Evolutionary conservation across 345 rosid species (phyloP), one percentile per base, ranked within the genome.

Genomic region (Mallotus nudiflorus): DNA sequence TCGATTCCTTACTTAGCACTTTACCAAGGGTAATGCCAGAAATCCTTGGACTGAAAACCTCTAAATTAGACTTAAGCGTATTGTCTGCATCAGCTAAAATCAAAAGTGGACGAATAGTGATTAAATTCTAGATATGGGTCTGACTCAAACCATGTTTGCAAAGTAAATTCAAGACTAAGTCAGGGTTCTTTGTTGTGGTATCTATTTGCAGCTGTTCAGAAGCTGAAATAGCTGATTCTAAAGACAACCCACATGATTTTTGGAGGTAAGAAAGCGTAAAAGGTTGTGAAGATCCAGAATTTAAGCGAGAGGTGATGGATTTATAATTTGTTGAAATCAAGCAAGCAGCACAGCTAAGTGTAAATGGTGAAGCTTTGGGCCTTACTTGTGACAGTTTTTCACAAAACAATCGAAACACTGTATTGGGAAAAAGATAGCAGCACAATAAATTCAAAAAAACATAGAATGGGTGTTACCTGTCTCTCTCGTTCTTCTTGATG

Each of bases 191-290:
- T 0, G 54, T 42, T 0, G 54, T 66, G 25, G 44, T 25, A 19
- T 73, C 66, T 25, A 57, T 46, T 12, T 8, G 33, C 9, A 62
- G 56, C 68, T 49, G 56, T 53, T 63, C 35, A 5, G 71, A 65
- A 65, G 57, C 75, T 42, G 62, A 24, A 56, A 45, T 19, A 28
- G 70, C 66, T 0, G 74, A 69, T 55, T 62, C 52, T 64, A 54
- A 68, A 35, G 78, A 28, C 39, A 56, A 18, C 44, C 53, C 72
- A 27, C 53, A 40, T 25, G 64, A 40, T 6, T 68, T 28, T 45
- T 55, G 39, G n/a, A 55, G 55, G 54, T 57, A 68, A 45, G 64
- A 57, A 2, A 55, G 6, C 1, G 53, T 28, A 19, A 28, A 29
- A n/a, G n/a, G n/a, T n/a, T n/a, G n/a, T n/a, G n/a, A n/a, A n/a